Evolutionary conservation across 1,284 basidiomycete genomes (phyloP), one percentile per base, ranked within the genome.

Genomic region (Farysia itapuensis): DNA sequence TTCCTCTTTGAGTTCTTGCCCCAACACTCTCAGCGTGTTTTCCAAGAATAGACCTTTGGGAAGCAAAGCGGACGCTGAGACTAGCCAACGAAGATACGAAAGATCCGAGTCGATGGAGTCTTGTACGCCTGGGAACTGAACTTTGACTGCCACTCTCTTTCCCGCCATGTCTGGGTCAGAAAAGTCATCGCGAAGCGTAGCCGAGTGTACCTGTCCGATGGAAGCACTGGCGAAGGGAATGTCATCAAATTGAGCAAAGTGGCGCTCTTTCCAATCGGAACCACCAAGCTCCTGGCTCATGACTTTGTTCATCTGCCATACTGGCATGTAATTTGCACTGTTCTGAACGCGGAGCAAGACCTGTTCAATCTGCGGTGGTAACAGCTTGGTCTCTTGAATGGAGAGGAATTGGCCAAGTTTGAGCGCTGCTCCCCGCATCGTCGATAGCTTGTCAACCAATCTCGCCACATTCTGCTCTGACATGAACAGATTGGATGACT

Each of bases 401-500:
- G 89, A 93, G 81, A 98, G 83, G 72, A 98, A 98, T 74, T 98
- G 95, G 0, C 94, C 94, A 2, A 98, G 79, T 79, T 99, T 98
- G 49, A 99, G 81, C 0, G 94, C 95, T 0, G 95, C 94, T 1
- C 94, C 94, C 15, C 94, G 82, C 94, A 98, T 97, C 67, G 87
- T 85, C 0, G 89, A 88, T 13, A 98, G 81, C 71, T 95, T 96
- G 8, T 87, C 86, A 0, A 98, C 94, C 0, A 99, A 81, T 2
- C 94, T 84, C 39, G 86, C 85, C 41, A 97, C 83, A 72, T 98
- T 75, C 15, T 84, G 85, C 11, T 81, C 81, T n/a, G 65, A 65
- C 51, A 76, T 66, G 43, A 73, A 32, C 28, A 52, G 21, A 9
- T 36, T 30, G 2, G 20, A 32, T 6, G 28, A 26, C 4, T 43